phyloP scores from a whole-genome alignment of 2,329 filamentous ascomycete species.

The Aureobasidium zeae region DNA sequence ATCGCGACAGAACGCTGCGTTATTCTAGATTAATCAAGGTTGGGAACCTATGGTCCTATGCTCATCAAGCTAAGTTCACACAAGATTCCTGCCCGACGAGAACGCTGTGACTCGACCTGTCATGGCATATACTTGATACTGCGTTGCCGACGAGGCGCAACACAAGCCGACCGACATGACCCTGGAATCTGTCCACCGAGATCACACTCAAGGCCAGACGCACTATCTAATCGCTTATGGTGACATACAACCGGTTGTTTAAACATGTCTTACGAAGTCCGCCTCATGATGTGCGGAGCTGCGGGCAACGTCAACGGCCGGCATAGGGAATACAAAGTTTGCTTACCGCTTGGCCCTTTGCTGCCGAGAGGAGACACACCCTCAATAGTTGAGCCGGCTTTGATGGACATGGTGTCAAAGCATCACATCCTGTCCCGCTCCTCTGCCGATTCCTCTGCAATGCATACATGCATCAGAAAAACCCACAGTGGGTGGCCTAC shows the following conservation, averaged over 20 bases:
- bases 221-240: not conserved
- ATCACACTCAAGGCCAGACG: not conserved
- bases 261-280: not conserved
- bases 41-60: slow-evolving; percentile 2
- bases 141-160: slow-evolving; percentile 1
- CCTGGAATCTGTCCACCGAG: not conserved
- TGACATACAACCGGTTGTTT: too few species aligned
- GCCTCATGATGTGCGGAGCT: not conserved
- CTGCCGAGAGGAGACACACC: not conserved
- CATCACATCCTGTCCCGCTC: too few species aligned
- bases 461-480: not conserved
- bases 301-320: not conserved
- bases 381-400: not conserved
- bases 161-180: slow-evolving; percentile 4
- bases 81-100: not conserved
- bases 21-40: not conserved
- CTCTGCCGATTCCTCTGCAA: not conserved
- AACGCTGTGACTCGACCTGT: not conserved
- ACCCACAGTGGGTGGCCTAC: too few species aligned
- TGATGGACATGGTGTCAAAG: too few species aligned
- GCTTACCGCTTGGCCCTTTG: not conserved
- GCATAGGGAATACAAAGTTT: not conserved
- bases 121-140: not conserved
- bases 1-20: not conserved
- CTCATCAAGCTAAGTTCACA: not conserved